A percentile compares a stretch with the other conserved stretches of the same genome.
phyloP scores from a whole-genome alignment of 371 early-diverging fungal genomes.

The Mucor mucedo region DNA sequence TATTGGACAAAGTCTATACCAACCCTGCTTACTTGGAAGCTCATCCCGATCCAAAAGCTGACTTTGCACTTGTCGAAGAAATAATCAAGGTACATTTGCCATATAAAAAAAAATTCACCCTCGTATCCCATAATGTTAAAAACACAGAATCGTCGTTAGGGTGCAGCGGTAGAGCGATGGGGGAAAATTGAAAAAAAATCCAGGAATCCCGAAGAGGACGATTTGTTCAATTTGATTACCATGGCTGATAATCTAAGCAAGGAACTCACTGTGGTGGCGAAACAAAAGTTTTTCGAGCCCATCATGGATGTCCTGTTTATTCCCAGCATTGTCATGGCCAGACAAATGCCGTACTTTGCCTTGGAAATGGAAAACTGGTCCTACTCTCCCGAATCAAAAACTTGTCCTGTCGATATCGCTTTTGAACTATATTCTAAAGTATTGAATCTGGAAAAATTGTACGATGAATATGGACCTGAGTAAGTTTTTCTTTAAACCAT shows the following conservation, averaged over 20 bases:
- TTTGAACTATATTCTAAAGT: slow-evolving; percentile 60
- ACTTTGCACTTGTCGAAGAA: slow-evolving; percentile 45
- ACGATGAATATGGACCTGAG: slow-evolving; percentile 55
- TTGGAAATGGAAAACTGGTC: slow-evolving; percentile 61
- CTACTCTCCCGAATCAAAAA: slow-evolving; percentile 40
- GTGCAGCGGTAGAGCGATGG: slow-evolving; percentile 58
- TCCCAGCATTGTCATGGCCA: slow-evolving; percentile 52
- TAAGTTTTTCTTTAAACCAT: slow-evolving; percentile 14
- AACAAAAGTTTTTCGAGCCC: slow-evolving; percentile 40
- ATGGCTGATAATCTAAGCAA: slow-evolving; percentile 55
- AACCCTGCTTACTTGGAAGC: slow-evolving; percentile 50
- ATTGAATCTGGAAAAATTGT: slow-evolving; percentile 47
- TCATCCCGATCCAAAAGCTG: slow-evolving; percentile 43
- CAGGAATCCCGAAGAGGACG: slow-evolving; percentile 33
- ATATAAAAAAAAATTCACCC: not conserved
- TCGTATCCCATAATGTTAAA: no score
- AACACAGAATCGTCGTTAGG: slow-evolving; percentile 23
- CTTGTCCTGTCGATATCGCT: slow-evolving; percentile 51
- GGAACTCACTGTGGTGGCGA: slow-evolving; percentile 44
- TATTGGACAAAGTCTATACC: slow-evolving; percentile 56
- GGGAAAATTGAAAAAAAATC: slow-evolving; percentile 40
- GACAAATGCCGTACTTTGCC: slow-evolving; percentile 60
- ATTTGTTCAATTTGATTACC: slow-evolving; percentile 41
- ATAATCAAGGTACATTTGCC: slow-evolving; percentile 43
- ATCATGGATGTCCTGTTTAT: slow-evolving; percentile 41